Base-by-base conservation (phyloP, 768 basidiomycete genomes). In the Gloeopeniophorella convolvens region DNA sequence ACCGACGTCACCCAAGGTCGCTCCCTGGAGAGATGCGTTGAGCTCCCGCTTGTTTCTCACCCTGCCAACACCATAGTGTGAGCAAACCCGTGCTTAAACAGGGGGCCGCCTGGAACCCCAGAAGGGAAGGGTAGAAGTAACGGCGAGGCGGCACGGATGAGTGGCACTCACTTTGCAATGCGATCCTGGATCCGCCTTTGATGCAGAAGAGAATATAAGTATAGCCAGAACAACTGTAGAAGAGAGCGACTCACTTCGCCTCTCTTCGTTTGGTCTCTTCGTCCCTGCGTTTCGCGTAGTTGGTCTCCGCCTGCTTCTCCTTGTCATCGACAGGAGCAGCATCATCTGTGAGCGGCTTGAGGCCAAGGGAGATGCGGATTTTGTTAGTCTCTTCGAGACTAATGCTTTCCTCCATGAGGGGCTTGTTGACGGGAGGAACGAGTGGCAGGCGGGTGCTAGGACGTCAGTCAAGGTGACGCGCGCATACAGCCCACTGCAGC, bases 371-470 rank as follows among this genome's bases (percentile, higher is more conserved):
- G 51, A 95, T 80, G 70, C 96, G 90, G 66, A 96, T 89, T 70
- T 88, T 93, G 76, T 94, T 94, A 31, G 92, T 94, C 74, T 94
- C 91, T 63, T 93, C 91, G 63, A 95, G 78, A 62, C 86, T 88
- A 64, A 95, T 86, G 58, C 87, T 84, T 67, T 89, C 81, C 72
- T 90, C 85, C 85, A 88, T 82, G 15, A 20, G n/a, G n/a, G n/a
- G n/a, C n/a, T n/a, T n/a, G n/a, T n/a, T n/a, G n/a, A n/a, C n/a
- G n/a, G n/a, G n/a, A n/a, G n/a, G n/a, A n/a, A n/a, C 9, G 5
- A 23, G 31, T 3, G 23, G 30, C 7, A 4, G 6, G 23, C 26
- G 15, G 2, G 43, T 34, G 12, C 20, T n/a, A n/a, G n/a, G n/a
- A n/a, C n/a, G n/a, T n/a, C n/a, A n/a, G n/a, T n/a, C n/a, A n/a